A percentile compares a stretch with the other conserved stretches of the same genome.
Conservation (phyloP, 1,139 yeast species). For the Magnusiomyces sp. region DNA sequence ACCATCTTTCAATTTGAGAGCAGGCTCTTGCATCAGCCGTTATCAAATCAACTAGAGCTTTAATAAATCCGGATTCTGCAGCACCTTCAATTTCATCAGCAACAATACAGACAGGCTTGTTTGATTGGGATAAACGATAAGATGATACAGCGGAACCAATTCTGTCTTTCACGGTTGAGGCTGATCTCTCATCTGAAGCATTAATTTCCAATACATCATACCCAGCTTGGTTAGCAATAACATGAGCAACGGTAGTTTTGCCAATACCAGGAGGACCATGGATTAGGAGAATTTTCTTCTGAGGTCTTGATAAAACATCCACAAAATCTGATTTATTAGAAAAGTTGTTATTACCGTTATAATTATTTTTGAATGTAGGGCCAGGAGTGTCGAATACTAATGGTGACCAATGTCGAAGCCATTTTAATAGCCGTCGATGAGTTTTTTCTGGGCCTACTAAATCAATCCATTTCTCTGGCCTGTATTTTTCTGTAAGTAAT, state of each 20-base stretch:
- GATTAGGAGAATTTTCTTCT: conserved; percentile 56
- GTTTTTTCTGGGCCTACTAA: conserved; percentile 73
- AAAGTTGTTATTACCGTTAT: conserved; percentile 17
- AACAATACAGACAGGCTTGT: conserved; percentile 68
- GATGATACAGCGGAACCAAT: conserved; percentile 64
- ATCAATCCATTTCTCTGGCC: conserved; percentile 67
- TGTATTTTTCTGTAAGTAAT: conserved; percentile 66
- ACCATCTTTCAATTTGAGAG: conserved; percentile 20
- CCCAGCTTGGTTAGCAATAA: conserved; percentile 74
- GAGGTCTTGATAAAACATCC: conserved; percentile 66
- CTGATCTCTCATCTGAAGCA: conserved; percentile 79
- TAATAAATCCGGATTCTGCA: conserved; percentile 74
- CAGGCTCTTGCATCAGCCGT: conserved; percentile 45
- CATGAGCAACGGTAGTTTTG: conserved; percentile 82
- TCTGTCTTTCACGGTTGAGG: conserved; percentile 47
- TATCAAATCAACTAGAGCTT: conserved; percentile 53
- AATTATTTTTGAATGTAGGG: conserved; percentile 7
- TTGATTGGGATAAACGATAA: conserved; percentile 41
- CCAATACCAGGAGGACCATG: conserved; percentile 98
- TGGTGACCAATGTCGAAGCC: conserved; percentile 78
- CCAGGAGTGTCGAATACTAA: conserved; percentile 40
- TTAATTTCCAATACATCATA: conserved; percentile 77
- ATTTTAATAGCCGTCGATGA: conserved; percentile 60
- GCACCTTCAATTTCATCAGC: conserved; percentile 92
- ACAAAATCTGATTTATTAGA: conserved; percentile 6